Evolutionary conservation across 2,329 filamentous ascomycete species (phyloP).

Genomic region (Xylariaceae sp.): DNA sequence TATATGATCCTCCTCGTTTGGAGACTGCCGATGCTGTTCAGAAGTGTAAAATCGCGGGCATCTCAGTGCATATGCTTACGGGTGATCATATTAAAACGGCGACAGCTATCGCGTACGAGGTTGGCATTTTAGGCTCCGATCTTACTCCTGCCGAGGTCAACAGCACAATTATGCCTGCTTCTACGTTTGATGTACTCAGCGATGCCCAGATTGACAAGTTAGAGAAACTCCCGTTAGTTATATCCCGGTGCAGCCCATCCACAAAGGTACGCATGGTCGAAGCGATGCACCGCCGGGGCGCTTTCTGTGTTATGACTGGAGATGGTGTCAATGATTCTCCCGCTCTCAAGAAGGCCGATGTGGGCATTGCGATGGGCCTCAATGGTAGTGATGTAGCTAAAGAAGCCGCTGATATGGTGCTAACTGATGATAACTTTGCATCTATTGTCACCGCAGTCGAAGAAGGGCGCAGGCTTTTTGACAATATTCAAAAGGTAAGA

Average conservation of each 20-base stretch:
- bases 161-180: slow-evolving; percentile 64
- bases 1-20: slow-evolving; percentile 74
- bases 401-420: slow-evolving; percentile 84
- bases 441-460: slow-evolving; percentile 76
- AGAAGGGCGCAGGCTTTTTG: slow-evolving; percentile 71
- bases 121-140: slow-evolving; percentile 60
- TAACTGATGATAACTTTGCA: slow-evolving; percentile 88
- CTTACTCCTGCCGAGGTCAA: slow-evolving; percentile 45
- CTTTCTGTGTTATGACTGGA: slow-evolving; percentile 76
- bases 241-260: slow-evolving; percentile 71
- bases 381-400: slow-evolving; percentile 76
- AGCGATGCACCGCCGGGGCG: slow-evolving; percentile 70
- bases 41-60: slow-evolving; percentile 65
- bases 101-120: slow-evolving; percentile 68
- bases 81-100: slow-evolving; percentile 73
- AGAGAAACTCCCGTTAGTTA: slow-evolving; percentile 66
- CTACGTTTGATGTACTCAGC: slow-evolving; percentile 66
- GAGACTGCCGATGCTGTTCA: slow-evolving; percentile 68
- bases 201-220: slow-evolving; percentile 68
- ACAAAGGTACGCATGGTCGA: slow-evolving; percentile 80
- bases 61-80: slow-evolving; percentile 72
- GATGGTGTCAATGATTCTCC: slow-evolving; percentile 79
- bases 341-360: slow-evolving; percentile 73
- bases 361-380: slow-evolving; percentile 77
- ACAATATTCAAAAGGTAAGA: slow-evolving; percentile 75